phyloP scores from a whole-genome alignment of 2,329 filamentous ascomycete species.

The Talaromyces sp. region DNA sequence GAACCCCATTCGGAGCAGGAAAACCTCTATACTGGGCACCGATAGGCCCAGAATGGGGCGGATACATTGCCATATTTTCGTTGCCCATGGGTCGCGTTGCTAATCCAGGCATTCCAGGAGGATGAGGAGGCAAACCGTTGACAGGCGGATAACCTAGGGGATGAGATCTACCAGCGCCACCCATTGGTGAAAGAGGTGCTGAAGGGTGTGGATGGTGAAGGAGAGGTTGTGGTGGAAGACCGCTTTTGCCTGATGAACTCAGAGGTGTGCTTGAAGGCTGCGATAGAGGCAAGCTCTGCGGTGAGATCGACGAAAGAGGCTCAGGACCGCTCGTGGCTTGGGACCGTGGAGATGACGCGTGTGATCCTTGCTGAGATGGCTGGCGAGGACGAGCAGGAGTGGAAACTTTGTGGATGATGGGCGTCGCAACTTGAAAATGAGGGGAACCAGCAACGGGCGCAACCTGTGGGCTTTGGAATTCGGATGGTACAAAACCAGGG shows the following conservation, averaged over 20 bases:
- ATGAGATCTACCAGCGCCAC: conserved; percentile 56
- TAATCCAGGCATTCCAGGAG: conserved; percentile 52
- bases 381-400: conserved; percentile 75
- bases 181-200: conserved; percentile 63
- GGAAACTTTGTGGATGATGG: conserved; percentile 75
- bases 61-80: conserved; percentile 53
- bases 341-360: conserved; percentile 61
- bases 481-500: conserved; percentile 50
- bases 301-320: conserved; percentile 61
- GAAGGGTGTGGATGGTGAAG: conserved; percentile 57
- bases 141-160: conserved; percentile 49
- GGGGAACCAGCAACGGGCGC: conserved; percentile 65
- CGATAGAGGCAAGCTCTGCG: conserved; percentile 58
- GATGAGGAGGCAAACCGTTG: conserved; percentile 53
- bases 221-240: conserved; percentile 49
- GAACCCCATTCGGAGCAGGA: conserved; percentile 48
- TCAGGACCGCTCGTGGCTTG: conserved; percentile 44
- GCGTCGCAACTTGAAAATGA: conserved; percentile 72
- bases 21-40: conserved; percentile 55
- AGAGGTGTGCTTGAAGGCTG: conserved; percentile 64
- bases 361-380: conserved; percentile 71
- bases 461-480: conserved; percentile 52
- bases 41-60: conserved; percentile 50
- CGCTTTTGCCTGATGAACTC: conserved; percentile 59
- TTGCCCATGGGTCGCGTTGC: conserved; percentile 52